Percentiles rank a stretch among this genome's conserved stretches.
Evolutionary conservation across 2,329 filamentous ascomycete genomes (phyloP).

Genomic region (Aspergillus texensis): DNA sequence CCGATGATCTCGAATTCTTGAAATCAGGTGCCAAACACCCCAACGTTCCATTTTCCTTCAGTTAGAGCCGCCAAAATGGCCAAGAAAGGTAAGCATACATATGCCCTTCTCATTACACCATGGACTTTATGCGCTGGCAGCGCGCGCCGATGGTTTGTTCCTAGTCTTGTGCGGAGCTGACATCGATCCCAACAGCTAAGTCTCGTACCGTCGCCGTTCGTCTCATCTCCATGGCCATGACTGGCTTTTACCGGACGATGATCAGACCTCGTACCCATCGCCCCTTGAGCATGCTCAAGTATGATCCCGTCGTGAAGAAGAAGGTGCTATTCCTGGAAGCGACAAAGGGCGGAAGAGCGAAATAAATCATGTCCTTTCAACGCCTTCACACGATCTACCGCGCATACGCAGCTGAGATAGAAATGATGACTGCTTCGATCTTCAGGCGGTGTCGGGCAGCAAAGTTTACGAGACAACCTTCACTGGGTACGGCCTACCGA

Average conservation of each 20-base stretch:
- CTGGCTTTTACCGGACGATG: conserved; percentile 94
- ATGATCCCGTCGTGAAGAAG: conserved; percentile 95
- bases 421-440: background rate
- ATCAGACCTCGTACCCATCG: conserved; percentile 76
- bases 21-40: conserved; percentile 2
- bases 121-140: background rate
- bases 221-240: conserved; percentile 97
- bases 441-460: background rate
- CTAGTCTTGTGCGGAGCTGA: conserved; percentile 5
- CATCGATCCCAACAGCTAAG: conserved; percentile 63
- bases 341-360: conserved; percentile 71
- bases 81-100: conserved; percentile 44
- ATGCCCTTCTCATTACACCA: background rate
- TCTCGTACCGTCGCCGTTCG: conserved; percentile 90
- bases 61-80: conserved; percentile 38
- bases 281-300: conserved; percentile 97
- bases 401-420: background rate
- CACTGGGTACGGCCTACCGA: background rate
- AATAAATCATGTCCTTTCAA: conserved; percentile 27
- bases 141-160: background rate
- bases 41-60: background rate
- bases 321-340: conserved; percentile 95
- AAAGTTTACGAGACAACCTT: background rate
- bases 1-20: conserved; percentile 11
- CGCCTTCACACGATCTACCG: background rate